Evolutionary conservation across 2,329 filamentous ascomycete genomes (phyloP).

Genomic region (Xylariaceae sp.): DNA sequence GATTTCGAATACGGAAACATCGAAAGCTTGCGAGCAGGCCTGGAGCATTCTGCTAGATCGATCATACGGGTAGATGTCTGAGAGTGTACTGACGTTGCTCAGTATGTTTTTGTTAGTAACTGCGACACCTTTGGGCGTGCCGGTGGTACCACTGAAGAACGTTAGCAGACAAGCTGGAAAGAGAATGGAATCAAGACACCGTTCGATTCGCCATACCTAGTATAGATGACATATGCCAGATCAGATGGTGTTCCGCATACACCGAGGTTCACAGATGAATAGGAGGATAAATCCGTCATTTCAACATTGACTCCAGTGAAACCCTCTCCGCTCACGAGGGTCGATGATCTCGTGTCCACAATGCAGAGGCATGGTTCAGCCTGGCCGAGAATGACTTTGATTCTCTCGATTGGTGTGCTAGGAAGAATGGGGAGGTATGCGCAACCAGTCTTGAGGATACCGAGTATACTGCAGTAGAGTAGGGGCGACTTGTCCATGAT

Average conservation of each 20-base stretch:
- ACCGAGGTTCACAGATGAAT: slow-evolving; percentile 35
- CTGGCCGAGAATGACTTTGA: slow-evolving; percentile 57
- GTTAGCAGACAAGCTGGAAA: neutral
- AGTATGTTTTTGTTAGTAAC: slow-evolving; percentile 71
- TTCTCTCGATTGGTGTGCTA: slow-evolving; percentile 58
- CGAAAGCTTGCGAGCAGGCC: slow-evolving; percentile 78
- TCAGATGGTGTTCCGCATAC: slow-evolving; percentile 41
- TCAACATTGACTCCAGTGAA: slow-evolving; percentile 35
- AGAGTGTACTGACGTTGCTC: slow-evolving; percentile 66
- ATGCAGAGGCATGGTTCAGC: slow-evolving; percentile 47
- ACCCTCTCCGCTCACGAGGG: slow-evolving; percentile 13
- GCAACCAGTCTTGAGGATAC: slow-evolving; percentile 66
- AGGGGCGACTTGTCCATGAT: slow-evolving; percentile 70
- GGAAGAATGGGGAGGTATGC: slow-evolving; percentile 77
- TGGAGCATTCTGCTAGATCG: slow-evolving; percentile 62
- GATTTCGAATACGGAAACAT: slow-evolving; percentile 86
- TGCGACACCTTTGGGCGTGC: slow-evolving; percentile 71
- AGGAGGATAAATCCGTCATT: slow-evolving; percentile 23
- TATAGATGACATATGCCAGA: slow-evolving; percentile 74
- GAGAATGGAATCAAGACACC: neutral
- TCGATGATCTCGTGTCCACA: slow-evolving; percentile 32
- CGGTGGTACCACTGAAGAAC: slow-evolving; percentile 62
- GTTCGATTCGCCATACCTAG: slow-evolving; percentile 38
- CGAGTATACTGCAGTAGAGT: slow-evolving; percentile 71
- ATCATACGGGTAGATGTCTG: slow-evolving; percentile 57